Base-by-base conservation (phyloP, 768 basidiomycete species). In the Leucogyrophana mollusca region DNA sequence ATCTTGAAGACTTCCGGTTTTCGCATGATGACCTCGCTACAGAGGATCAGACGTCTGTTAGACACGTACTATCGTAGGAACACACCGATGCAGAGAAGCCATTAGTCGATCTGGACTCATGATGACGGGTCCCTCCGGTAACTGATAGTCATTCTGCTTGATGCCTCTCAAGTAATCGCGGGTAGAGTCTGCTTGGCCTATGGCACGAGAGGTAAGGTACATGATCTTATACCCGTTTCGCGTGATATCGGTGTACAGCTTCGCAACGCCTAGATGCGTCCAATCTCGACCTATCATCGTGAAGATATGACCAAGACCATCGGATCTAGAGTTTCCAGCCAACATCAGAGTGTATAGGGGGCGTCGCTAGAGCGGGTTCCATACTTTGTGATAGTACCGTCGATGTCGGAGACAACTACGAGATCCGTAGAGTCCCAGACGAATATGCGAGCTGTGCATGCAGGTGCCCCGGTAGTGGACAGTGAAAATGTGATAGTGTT, bases 1-100 rank as follows among this genome's bases (percentile, higher is more conserved):
- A 99, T 99, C 72, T 99, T 99, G 79, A 99, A 99, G n/a, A 98
- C 80, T 61, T 99, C 96, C 0, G 96, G 96, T 66, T 98, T 97
- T 30, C 94, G 86, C 87, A 98, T 90, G 59, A 99, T 95, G 13
- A 99, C 95, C 69, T 99, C 96, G 4, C 94, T 96, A 56, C 8
- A 45, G 46, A 20, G 3, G 9, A 49, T 40, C 10, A 34, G 10
- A 24, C n/a, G 9, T 33, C 13, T 11, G 35, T 18, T 18, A 23
- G 14, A 23, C 7, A 30, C 16, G 16, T 13, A 18, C n/a, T 6
- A 16, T 4, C 9, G 21, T 22, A 35, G n/a, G 38, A 18, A 60
- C 82, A 53, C 55, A 92, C 94, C 96, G 83, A 67, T 98, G 96
- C 33, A 98, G 68, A 13, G 91, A 93, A 9, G 91, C 87, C 79